phyloP scores from a whole-genome alignment of 2,329 filamentous ascomycete genomes.

The Sphaerulina musiva region DNA sequence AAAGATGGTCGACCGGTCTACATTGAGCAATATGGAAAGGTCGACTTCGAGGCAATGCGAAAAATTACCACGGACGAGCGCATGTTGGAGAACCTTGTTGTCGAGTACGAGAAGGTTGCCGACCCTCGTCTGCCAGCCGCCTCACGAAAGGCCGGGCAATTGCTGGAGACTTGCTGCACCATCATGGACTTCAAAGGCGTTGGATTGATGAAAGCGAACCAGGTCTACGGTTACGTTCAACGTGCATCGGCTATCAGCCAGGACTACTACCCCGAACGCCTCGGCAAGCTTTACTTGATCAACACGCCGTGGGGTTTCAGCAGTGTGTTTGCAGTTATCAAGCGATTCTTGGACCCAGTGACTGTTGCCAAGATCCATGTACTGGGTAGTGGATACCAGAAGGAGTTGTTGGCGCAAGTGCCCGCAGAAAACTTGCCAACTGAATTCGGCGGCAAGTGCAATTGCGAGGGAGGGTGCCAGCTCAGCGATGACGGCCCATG shows the following conservation, averaged over 20 bases:
- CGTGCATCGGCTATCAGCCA: slow-evolving; percentile 84
- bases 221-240: slow-evolving; percentile 82
- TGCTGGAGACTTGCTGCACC: slow-evolving; percentile 96
- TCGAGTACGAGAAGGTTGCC: slow-evolving; percentile 94
- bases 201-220: slow-evolving; percentile 69
- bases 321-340: slow-evolving; percentile 75
- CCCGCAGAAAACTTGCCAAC: slow-evolving; percentile 84
- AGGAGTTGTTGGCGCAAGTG: slow-evolving; percentile 76
- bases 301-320: slow-evolving; percentile 97
- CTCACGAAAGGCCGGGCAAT: slow-evolving; percentile 80
- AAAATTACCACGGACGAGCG: slow-evolving; percentile 88
- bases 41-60: slow-evolving; percentile 82
- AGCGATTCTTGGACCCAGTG: slow-evolving; percentile 92
- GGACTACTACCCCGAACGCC: slow-evolving; percentile 97
- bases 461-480: slow-evolving; percentile 74
- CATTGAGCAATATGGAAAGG: slow-evolving; percentile 91
- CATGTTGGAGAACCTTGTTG: slow-evolving; percentile 93
- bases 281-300: slow-evolving; percentile 95
- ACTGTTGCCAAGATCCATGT: slow-evolving; percentile 95
- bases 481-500: slow-evolving; percentile 88
- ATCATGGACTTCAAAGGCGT: slow-evolving; percentile 98
- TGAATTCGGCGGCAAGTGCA: slow-evolving; percentile 75
- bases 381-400: slow-evolving; percentile 72
- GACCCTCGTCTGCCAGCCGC: slow-evolving; percentile 92
- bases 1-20: slow-evolving; percentile 94